Evolutionary conservation across 179 eudicot genomes (phyloP).

Genomic region (Spergularia azorica): DNA sequence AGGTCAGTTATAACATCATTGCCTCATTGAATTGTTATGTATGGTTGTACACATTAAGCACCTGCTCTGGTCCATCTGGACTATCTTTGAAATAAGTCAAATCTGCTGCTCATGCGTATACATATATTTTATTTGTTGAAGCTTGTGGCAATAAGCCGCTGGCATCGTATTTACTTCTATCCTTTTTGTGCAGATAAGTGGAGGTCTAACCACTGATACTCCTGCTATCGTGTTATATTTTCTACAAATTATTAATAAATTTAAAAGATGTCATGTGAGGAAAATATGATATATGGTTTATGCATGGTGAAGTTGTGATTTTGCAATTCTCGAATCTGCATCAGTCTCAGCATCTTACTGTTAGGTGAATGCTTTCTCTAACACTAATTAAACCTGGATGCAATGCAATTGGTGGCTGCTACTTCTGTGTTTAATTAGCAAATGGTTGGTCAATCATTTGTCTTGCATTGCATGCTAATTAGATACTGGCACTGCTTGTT

Average conservation of each 20-base stretch:
- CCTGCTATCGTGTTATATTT: slow-evolving; percentile 38
- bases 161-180: slow-evolving; percentile 55
- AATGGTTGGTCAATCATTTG: background rate
- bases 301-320: background rate
- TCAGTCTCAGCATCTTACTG: background rate
- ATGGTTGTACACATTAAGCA: background rate
- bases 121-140: slow-evolving; percentile 13
- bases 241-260: slow-evolving; percentile 30
- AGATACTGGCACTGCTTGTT: background rate
- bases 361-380: background rate
- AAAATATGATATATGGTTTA: slow-evolving; percentile 31
- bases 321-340: background rate
- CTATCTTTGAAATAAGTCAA: background rate
- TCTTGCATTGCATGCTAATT: slow-evolving; percentile 3
- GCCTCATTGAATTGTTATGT: background rate
- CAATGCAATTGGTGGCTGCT: background rate
- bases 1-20: background rate
- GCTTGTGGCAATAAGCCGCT: slow-evolving; percentile 33
- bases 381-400: slow-evolving; percentile 1
- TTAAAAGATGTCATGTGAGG: slow-evolving; percentile 49
- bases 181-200: slow-evolving; percentile 73
- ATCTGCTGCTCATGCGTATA: background rate
- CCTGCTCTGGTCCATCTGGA: background rate
- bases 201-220: slow-evolving; percentile 33
- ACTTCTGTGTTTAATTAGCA: background rate